Evolutionary conservation across 2,329 filamentous ascomycete genomes (phyloP), one percentile per base, ranked within the genome.

Genomic region (Ceratocystiopsis brevicomis): DNA sequence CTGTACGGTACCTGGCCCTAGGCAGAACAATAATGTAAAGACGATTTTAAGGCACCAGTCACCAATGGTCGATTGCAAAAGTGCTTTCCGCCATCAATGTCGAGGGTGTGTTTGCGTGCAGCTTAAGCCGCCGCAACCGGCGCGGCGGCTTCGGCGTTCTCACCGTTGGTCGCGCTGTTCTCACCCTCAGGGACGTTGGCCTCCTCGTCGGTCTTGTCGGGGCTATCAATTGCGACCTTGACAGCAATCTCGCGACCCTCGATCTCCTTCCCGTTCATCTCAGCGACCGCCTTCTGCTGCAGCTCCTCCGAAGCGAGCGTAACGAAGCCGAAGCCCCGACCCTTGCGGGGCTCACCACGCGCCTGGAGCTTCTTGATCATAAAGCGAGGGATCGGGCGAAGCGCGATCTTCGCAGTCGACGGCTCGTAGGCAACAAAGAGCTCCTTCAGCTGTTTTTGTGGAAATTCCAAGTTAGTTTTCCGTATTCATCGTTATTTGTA

Each of bases 291-390:
- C 81, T 95, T 94, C 68, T 92, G 78, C 73, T 98, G 90, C 57
- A 88, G 66, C 66, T 94, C 87, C 72, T 98, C 88, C 16, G 85
- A 92, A 50, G 81, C 81, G 49, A 98, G 79, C 48, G 86, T 96
- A 50, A 98, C 90, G 63, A 98, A 98, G 53, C 90, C 90, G 62
- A 98, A 98, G 53, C 90, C 90, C 70, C 90, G 90, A 49, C 90
- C 90, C 80, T 98, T 98, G 70, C 90, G 90, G 56, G 88, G 79
- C 70, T 98, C 90, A 59, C 87, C 87, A 61, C 90, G 88, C 57
- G 88, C 87, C 69, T 94, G 87, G 50, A 98, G 84, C 76, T 98
- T 98, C 81, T 95, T 95, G 68, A 98, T 90, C 90, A 98, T 98
- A 73, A 96, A 98, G 57, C 88, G 87, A 54, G 90, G 90, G 54